Base-by-base conservation (phyloP, 2,329 filamentous ascomycete species). In the Mycosphaerella sp. region DNA sequence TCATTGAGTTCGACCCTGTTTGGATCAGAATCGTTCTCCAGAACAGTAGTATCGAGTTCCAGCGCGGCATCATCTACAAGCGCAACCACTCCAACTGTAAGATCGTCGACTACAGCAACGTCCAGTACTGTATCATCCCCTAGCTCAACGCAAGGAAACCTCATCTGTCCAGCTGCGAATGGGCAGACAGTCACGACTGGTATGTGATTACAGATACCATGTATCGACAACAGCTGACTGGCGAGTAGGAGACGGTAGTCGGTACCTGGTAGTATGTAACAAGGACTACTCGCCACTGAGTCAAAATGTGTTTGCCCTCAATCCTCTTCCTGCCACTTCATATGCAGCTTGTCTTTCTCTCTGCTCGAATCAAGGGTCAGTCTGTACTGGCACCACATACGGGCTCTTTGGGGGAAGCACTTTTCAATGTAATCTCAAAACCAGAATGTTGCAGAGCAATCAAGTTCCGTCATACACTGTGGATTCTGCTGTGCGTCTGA, bases 241-340 rank as follows among this genome's bases (percentile, higher is more conserved):
- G 41, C 30, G 7, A 28, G 9, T 28, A 42, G 45, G 28, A 14
- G 47, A 44, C 27, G 47, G 47, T 12, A 39, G 40, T 25, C 47
- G 44, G 16, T 44, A 44, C 40, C 17, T 50, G 14, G 37, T 50
- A 4, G 41, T 44, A 6, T 50, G 47, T 41, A 44, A 43, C 17
- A 40, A 50, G 14, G 34, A 28, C 41, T 50, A 50, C 32, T 49
- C 45, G n/a, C 32, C 45, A 10, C 14, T 21, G 12, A 36, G 13
- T 16, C 45, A 49, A 13, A 49, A 49, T 35, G 39, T 49, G 13
- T 42, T 42, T 27, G 39, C 28, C 12, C 45, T 49, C 14, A 39
- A 14, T 37, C 25, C 41, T 2, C 27, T 44, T 8, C 16, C 18
- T 2, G 32, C 42, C 32, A 16, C n/a, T n/a, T 44, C 40, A 5